These are phyloP conservation scores for Parmales sp. DNA, from an alignment of 108 stramenopile species.

Conservation along the genomic window DNA sequence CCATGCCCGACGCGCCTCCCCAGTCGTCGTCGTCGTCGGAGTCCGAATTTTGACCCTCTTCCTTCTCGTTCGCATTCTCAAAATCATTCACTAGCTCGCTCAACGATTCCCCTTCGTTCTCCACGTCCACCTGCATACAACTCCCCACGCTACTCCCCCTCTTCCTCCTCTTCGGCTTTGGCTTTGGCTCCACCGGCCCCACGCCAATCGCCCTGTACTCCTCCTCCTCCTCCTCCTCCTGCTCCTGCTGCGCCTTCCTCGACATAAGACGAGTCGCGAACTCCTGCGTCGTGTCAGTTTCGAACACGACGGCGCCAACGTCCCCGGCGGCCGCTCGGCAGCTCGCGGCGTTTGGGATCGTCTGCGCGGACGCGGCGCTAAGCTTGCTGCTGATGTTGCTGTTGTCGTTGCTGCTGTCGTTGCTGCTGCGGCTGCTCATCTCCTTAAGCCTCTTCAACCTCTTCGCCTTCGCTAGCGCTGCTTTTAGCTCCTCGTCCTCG, in stretches of 20 bases:
- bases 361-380: not conserved
- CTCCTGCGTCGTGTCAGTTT: slow-evolving; percentile 67
- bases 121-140: too few relatives aligned
- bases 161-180: slow-evolving; percentile 9
- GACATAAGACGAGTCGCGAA: slow-evolving; percentile 24
- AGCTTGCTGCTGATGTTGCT: not conserved
- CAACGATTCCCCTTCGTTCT: slow-evolving; percentile 50
- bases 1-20: slow-evolving; percentile 38
- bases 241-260: slow-evolving; percentile 3
- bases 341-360: not conserved
- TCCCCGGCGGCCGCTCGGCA: not conserved
- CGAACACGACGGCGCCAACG: slow-evolving; percentile 46
- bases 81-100: slow-evolving; percentile 58
- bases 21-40: slow-evolving; percentile 8
- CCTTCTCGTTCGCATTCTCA: slow-evolving; percentile 32
- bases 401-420: not conserved
- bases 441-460: slow-evolving; percentile 58
- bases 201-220: not conserved
- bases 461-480: slow-evolving; percentile 75
- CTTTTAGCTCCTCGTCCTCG: slow-evolving; percentile 74
- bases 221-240: slow-evolving; percentile 16
- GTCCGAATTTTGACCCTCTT: slow-evolving; percentile 28
- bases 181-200: slow-evolving; percentile 4
- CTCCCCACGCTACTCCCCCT: too few relatives aligned
- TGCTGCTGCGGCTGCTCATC: slow-evolving; percentile 15